Percentiles rank a stretch among this genome's conserved stretches.
Evolutionary conservation across 1,284 basidiomycete genomes (phyloP).

Genomic region (Peniophora sp.): DNA sequence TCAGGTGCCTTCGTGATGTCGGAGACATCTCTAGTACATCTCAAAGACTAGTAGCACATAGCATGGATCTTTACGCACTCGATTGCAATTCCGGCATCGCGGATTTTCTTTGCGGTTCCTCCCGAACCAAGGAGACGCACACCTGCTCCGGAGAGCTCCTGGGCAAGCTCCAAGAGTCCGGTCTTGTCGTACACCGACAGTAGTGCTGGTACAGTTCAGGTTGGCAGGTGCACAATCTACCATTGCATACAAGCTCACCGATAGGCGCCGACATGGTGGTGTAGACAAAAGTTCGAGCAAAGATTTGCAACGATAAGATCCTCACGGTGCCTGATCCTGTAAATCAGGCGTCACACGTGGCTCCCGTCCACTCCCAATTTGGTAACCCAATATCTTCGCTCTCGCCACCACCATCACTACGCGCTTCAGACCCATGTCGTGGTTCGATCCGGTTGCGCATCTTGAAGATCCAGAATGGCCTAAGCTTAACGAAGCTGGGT

Average conservation of each 20-base stretch:
- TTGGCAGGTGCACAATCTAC: constrained; percentile 4
- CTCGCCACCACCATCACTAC: neutral
- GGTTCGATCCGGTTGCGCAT: neutral
- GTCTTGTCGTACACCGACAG: constrained; percentile 98
- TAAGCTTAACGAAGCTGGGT: neutral
- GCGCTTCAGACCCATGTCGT: neutral
- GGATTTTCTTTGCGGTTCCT: constrained; percentile 95
- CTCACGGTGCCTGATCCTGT: neutral
- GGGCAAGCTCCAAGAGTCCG: constrained; percentile 83
- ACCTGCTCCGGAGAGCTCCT: constrained; percentile 73
- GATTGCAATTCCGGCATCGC: constrained; percentile 88
- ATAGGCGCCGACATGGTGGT: constrained; percentile 26
- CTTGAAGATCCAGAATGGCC: neutral
- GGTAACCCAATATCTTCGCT: neutral
- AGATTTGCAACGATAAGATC: neutral
- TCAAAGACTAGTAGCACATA: neutral
- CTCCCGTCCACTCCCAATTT: neutral
- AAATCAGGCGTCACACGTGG: neutral
- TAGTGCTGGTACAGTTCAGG: constrained; percentile 48
- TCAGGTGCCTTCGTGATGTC: constrained; percentile 99
- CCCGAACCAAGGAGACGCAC: constrained; percentile 91
- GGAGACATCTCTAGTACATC: constrained; percentile 77
- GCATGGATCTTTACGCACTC: constrained; percentile 53
- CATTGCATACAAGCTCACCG: constrained; percentile 17
- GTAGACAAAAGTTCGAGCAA: neutral